Percentiles rank a stretch among this genome's conserved stretches.
These are phyloP conservation scores for Macrolepiota dolichaula DNA, from an alignment of 768 basidiomycete genomes.

Conservation along the genomic window DNA sequence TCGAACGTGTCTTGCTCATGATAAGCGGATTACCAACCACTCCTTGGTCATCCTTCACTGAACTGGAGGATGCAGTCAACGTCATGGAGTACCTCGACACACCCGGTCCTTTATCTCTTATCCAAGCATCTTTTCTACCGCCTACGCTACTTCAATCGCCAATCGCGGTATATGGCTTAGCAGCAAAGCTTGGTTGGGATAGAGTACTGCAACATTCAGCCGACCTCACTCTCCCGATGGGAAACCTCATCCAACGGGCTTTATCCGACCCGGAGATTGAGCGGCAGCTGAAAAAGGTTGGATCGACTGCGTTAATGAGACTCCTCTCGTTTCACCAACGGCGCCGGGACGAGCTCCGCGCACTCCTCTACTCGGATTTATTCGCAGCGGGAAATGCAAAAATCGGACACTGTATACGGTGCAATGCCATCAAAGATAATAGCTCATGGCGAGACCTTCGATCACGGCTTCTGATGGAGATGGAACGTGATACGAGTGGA, in stretches of 20 bases:
- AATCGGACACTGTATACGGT: not conserved
- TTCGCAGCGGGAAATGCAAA: not conserved
- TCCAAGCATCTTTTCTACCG: not conserved
- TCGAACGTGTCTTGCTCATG: not conserved
- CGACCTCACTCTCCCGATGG: not conserved
- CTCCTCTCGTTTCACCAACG: not conserved
- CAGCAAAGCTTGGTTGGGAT: not conserved
- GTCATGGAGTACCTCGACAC: not conserved
- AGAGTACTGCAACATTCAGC: not conserved
- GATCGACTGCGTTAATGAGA: not conserved
- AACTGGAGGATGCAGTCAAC: not conserved
- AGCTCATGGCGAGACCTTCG: not conserved
- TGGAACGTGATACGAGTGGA: not conserved
- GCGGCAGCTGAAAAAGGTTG: not conserved
- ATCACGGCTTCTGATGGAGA: not conserved
- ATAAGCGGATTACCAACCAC: not conserved
- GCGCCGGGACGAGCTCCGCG: not conserved
- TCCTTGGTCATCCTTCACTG: not conserved
- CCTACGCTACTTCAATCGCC: not conserved
- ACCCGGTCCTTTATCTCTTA: not conserved
- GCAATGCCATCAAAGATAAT: not conserved
- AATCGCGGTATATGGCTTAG: not conserved
- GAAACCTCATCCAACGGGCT: not conserved
- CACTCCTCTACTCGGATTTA: not conserved
- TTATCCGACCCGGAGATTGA: not conserved